Base-by-base conservation (phyloP, 2,329 filamentous ascomycete genomes). In the Pleomassaria siparia region DNA sequence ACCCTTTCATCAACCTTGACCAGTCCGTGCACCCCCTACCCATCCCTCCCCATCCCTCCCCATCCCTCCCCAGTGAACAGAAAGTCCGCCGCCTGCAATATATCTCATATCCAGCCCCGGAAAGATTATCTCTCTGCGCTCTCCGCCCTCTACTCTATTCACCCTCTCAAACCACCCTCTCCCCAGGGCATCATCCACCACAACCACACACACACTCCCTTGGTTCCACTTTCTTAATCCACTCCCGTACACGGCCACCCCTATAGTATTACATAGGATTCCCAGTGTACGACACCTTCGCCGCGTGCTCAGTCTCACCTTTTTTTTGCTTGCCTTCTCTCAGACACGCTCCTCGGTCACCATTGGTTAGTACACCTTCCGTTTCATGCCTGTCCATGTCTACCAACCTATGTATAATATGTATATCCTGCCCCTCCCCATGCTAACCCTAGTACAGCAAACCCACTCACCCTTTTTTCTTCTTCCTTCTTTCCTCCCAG, bases 291-390 rank as follows among this genome's bases (percentile, higher is more conserved):
- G n/a, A n/a, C n/a, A n/a, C n/a, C n/a, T n/a, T n/a, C 21, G 32
- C 30, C 30, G 40, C 40, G 22, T 46, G 15, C 28, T 35, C 20
- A 16, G 22, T 60, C 59, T 63, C 59, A 60, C 56, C 45, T 50
- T 46, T 49, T 58, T 18, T 44, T 44, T 54, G 54, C n/a, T n/a
- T n/a, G n/a, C n/a, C n/a, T 46, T 54, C 53, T 58, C 50, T 52
- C 57, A 46, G 54, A 62, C 55, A 51, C 55, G 40, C 50, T 33
- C 26, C 36, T 46, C 56, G 59, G 55, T 44, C 48, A 58, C 63
- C 48, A 55, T 56, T 64, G 58, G 62, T 61, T 61, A 60, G 42
- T 58, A 53, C 60, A 62, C 64, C 59, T 47, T 46, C 46, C 46
- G 62, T 67, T 69, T 66, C 65, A 69, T 46, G 47, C 50, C 44